phyloP scores from a whole-genome alignment of 2,329 filamentous ascomycete genomes.

The Alternaria ventricosa region DNA sequence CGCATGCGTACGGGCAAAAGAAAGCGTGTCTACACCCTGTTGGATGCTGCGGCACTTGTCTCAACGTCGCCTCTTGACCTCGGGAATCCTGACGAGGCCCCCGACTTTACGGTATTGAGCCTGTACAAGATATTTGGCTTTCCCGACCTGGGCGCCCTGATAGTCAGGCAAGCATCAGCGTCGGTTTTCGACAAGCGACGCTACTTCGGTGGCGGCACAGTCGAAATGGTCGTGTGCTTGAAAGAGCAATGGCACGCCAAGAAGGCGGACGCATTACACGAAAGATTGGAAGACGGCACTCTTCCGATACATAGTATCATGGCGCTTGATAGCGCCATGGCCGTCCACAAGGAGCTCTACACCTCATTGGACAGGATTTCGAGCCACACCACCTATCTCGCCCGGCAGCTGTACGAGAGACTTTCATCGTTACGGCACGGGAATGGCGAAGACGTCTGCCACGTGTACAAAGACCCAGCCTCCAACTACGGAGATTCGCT shows the following conservation, averaged over 20 bases:
- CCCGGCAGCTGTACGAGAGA: conserved; percentile 63
- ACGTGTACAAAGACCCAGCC: conserved; percentile 63
- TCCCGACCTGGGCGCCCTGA: conserved; percentile 84
- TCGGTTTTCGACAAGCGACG: conserved; percentile 68
- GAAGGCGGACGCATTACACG: conserved; percentile 76
- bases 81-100: conserved; percentile 63
- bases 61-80: conserved; percentile 80
- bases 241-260: conserved; percentile 82
- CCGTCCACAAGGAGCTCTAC: conserved; percentile 72
- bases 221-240: conserved; percentile 83
- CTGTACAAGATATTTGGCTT: conserved; percentile 99
- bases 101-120: conserved; percentile 87
- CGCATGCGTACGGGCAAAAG: conserved; percentile 52
- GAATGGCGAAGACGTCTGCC: conserved; percentile 71
- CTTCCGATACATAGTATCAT: conserved; percentile 89
- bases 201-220: conserved; percentile 95
- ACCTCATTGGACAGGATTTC: conserved; percentile 73
- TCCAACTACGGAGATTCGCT: conserved; percentile 53
- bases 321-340: conserved; percentile 77
- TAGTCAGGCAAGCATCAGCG: conserved; percentile 76
- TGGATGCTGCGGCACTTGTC: conserved; percentile 84
- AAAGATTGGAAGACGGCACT: conserved; percentile 88
- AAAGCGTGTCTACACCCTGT: conserved; percentile 66
- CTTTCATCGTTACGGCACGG: conserved; percentile 69
- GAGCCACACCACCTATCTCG: conserved; percentile 72